These are phyloP conservation scores for Suillus clintonianus DNA, from an alignment of 768 basidiomycete species.

Conservation along the genomic window DNA sequence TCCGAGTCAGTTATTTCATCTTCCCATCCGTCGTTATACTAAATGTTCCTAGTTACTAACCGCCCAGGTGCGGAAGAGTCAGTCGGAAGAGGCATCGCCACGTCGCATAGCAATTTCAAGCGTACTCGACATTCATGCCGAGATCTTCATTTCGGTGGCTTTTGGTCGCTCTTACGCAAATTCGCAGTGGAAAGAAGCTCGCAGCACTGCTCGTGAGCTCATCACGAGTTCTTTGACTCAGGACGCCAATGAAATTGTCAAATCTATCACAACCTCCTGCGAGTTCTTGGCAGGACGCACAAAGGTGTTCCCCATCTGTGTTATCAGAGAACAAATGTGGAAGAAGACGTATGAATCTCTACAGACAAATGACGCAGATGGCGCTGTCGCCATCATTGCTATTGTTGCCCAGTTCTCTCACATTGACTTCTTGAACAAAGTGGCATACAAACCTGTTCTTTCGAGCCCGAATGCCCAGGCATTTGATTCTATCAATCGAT, in stretches of 20 bases:
- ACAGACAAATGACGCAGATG: slow-evolving; percentile 57
- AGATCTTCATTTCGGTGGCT: slow-evolving; percentile 47
- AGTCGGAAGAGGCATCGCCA: slow-evolving; percentile 24
- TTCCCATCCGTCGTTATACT: slow-evolving; percentile 4
- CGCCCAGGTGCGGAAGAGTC: slow-evolving; percentile 34
- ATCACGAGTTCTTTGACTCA: slow-evolving; percentile 32
- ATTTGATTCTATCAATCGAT: slow-evolving; percentile 61
- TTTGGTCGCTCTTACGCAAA: slow-evolving; percentile 41
- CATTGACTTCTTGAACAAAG: slow-evolving; percentile 59
- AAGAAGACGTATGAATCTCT: slow-evolving; percentile 60
- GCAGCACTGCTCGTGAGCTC: slow-evolving; percentile 45
- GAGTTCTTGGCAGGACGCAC: slow-evolving; percentile 31
- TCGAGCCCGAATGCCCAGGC: slow-evolving; percentile 32
- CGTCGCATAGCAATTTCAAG: slow-evolving; percentile 33
- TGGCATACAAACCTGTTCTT: slow-evolving; percentile 47
- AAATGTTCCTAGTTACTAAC: slow-evolving; percentile 33
- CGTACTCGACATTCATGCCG: slow-evolving; percentile 54
- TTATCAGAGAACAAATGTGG: slow-evolving; percentile 69
- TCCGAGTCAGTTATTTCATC: slow-evolving; percentile 52
- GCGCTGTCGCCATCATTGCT: slow-evolving; percentile 57
- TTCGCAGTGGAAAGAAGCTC: slow-evolving; percentile 43
- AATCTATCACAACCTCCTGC: slow-evolving; percentile 35
- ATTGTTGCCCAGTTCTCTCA: slow-evolving; percentile 63
- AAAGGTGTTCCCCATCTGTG: slow-evolving; percentile 35
- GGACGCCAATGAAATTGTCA: slow-evolving; percentile 36